Conservation (phyloP, 129 eudicot genomes). For the Lactuca saligna region DNA sequence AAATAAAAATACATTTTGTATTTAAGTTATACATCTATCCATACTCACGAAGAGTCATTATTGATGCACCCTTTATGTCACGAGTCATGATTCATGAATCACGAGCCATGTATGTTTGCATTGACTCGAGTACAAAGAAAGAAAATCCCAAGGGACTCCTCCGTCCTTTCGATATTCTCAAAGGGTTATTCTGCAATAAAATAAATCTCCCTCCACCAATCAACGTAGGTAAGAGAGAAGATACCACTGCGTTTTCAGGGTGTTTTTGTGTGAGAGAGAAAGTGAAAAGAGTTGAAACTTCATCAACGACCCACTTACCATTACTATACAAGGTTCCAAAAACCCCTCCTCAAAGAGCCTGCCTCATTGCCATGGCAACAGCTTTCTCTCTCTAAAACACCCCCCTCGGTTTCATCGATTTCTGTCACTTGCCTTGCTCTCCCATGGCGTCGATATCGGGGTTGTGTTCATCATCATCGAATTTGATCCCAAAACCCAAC, state of each 20-base stretch:
- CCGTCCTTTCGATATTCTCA: conserved; percentile 9
- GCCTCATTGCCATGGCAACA: conserved; percentile 25
- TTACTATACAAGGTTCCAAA: conserved; percentile 32
- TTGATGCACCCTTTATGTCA: neutral
- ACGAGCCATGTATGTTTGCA: neutral
- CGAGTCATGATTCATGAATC: conserved; percentile 11
- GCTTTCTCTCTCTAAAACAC: conserved; percentile 28
- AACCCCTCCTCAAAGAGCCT: conserved; percentile 33
- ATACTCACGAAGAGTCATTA: conserved; percentile 10
- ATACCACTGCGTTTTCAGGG: neutral
- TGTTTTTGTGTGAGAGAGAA: conserved; percentile 20
- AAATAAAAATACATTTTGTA: no score
- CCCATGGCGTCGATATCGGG: conserved; percentile 49
- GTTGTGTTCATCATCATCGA: conserved; percentile 39
- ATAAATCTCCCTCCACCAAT: conserved; percentile 26
- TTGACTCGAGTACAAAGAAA: conserved; percentile 10
- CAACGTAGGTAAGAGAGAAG: neutral
- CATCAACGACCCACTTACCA: neutral
- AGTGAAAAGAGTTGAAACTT: neutral
- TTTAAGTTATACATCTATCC: neutral
- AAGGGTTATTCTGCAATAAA: conserved; percentile 14
- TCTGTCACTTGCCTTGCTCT: conserved; percentile 9
- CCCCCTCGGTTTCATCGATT: conserved; percentile 44
- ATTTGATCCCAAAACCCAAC: conserved; percentile 29
- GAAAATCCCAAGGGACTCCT: conserved; percentile 20